Base-by-base conservation (phyloP, 2,329 filamentous ascomycete genomes). In the Fusarium tricinctum region DNA sequence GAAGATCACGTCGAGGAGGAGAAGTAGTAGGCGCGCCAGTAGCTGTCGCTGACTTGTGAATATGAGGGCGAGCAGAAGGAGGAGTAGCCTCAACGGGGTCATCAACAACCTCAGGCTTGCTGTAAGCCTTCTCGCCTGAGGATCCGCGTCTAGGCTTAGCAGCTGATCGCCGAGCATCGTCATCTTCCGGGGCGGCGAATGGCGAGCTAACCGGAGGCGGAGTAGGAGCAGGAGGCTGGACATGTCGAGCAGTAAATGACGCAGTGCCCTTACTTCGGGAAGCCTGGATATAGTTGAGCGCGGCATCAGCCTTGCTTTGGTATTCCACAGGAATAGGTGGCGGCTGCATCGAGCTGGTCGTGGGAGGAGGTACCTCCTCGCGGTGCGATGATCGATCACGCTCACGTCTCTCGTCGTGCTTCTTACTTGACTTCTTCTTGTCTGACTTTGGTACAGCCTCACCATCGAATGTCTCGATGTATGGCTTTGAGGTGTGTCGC, bases 391-490 rank as follows among this genome's bases (percentile, higher is more conserved):
- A 78, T 33, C 76, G 75, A 60, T 80, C 78, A 22, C 76, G 76
- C 56, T 80, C 78, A 15, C 76, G 74, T 67, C 76, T 75, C 63
- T 80, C 76, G 5, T 81, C 79, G 59, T 80, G 74, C 69, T 80
- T 80, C 63, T 78, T 81, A 69, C 75, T 78, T 39, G 76, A 76
- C 69, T 80, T 80, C 71, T 81, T 82, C 74, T 80, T 79, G 42
- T 80, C 77, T 0, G 75, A 68, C 66, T 75, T 64, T 12, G 64
- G 49, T 5, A 50, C 22, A 4, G 61, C 60, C 14, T 66, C 63
- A 2, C 80, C 78, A 2, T 78, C 76, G 15, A 73, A 76, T 2
- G 68, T 58, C 59, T 81, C 80, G n/a, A 78, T 75, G 39, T 80
- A 80, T 7, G 75, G 72, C 28, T 77, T 80, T 55, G 51, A 35